These are phyloP conservation scores for Candida easanensis DNA, from an alignment of 805 yeast genomes.

Conservation along the genomic window DNA sequence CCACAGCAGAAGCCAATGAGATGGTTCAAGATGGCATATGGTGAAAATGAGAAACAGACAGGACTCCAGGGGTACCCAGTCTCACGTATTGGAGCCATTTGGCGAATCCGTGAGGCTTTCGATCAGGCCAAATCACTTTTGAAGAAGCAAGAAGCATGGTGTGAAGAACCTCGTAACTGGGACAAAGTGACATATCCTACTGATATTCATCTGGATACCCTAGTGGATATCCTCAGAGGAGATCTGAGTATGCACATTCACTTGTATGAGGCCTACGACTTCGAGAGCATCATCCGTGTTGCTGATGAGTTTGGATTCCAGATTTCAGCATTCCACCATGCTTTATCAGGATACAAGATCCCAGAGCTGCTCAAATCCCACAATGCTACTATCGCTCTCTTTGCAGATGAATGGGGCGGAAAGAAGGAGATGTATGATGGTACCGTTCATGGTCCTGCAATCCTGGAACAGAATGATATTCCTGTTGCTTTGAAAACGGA, in stretches of 20 bases:
- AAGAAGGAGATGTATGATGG: slow-evolving; percentile 10
- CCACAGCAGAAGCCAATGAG: slow-evolving; percentile 3
- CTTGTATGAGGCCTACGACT: slow-evolving; percentile 10
- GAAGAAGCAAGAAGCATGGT: slow-evolving; percentile 4
- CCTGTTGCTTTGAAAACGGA: slow-evolving; percentile 10
- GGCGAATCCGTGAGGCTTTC: slow-evolving; percentile 10
- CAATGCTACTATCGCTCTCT: slow-evolving; percentile 8
- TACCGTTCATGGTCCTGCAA: slow-evolving; percentile 4
- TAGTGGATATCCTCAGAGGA: slow-evolving; percentile 8
- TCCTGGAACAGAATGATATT: slow-evolving; percentile 3
- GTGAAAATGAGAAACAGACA: slow-evolving; percentile 11
- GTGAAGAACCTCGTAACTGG: slow-evolving; percentile 1
- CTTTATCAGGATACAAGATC: slow-evolving; percentile 7
- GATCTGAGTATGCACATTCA: slow-evolving; percentile 6
- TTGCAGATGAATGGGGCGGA: slow-evolving; percentile 11
- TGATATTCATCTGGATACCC: slow-evolving; percentile 4
- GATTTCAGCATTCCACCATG: slow-evolving; percentile 8
- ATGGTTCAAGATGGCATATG: slow-evolving; percentile 12
- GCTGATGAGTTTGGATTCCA: slow-evolving; percentile 9
- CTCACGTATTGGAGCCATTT: slow-evolving; percentile 6
- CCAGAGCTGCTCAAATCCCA: slow-evolving; percentile 5
- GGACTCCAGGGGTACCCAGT: slow-evolving; percentile 9
- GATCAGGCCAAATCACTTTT: slow-evolving; percentile 3
- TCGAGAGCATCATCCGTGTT: slow-evolving; percentile 8
- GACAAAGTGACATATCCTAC: slow-evolving; percentile 2